phyloP scores from a whole-genome alignment of 139 green algal species.

The Gonium pectorale region DNA sequence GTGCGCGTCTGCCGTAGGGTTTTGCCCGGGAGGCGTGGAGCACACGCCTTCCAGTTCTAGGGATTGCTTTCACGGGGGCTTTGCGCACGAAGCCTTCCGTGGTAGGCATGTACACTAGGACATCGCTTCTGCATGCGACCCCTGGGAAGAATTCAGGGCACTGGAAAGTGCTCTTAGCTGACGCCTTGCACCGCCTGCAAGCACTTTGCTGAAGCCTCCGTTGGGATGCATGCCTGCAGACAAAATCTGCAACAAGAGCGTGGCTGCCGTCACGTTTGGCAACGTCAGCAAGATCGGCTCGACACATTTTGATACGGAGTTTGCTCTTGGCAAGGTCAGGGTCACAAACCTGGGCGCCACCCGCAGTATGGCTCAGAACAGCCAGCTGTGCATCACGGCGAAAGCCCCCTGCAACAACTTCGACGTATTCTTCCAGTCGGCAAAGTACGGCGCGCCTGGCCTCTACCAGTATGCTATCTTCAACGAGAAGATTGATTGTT shows the following conservation, averaged over 20 bases:
- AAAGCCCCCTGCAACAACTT: slow-evolving; percentile 18
- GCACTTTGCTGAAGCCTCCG: neutral
- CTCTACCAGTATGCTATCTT: slow-evolving; percentile 23
- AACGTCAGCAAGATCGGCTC: neutral
- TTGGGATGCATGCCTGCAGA: neutral
- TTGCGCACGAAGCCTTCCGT: no score
- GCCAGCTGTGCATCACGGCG: neutral
- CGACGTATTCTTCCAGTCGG: slow-evolving; percentile 26
- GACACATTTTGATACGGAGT: slow-evolving; percentile 21
- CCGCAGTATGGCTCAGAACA: neutral
- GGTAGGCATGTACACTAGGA: neutral
- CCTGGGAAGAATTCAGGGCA: no score
- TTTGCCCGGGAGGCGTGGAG: no score
- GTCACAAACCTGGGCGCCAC: slow-evolving; percentile 15
- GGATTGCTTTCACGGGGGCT: no score
- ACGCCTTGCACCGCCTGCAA: neutral
- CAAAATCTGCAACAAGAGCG: slow-evolving; percentile 22
- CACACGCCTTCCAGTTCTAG: no score
- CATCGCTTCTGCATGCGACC: neutral
- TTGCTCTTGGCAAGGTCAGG: slow-evolving; percentile 14
- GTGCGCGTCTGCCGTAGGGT: no score
- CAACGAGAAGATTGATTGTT: slow-evolving; percentile 3
- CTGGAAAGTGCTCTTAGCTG: no score
- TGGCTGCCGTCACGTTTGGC: neutral
- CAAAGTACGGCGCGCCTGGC: neutral